Base-by-base conservation (phyloP, 768 basidiomycete species). In the Tricholoma sp. region DNA sequence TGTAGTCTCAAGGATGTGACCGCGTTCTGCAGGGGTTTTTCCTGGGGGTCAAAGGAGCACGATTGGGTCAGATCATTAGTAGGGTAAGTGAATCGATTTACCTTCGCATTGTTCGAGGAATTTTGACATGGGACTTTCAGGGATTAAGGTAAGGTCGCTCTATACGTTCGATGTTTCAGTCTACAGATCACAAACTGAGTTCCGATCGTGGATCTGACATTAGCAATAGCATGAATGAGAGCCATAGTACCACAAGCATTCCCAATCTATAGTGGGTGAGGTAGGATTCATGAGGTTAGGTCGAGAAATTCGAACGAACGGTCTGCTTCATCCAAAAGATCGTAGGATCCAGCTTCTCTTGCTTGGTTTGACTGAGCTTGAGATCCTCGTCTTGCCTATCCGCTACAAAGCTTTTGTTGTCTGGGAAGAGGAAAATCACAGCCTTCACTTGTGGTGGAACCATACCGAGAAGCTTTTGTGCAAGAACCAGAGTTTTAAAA, bases 221-320 rank as follows among this genome's bases (percentile, higher is more conserved):
- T 97, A 18, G 84, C 82, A 44, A 97, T 71, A 9, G 91, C 83
- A 63, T 95, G 93, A 6, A 94, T 77, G 15, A 94, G 76, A 0
- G 86, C 92, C 67, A 95, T 94, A 0, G 92, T 93, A 3, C 93
- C 93, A 64, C 92, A 94, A 0, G 92, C 91, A 63, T 94, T 94
- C 4, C 76, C 68, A 55, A 92, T 92, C 89, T 91, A 31, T 1
- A 32, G 17, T 1, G n/a, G 29, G 7, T 31, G 17, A 31, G 47
- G 32, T 4, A 1, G 7, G 3, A n/a, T n/a, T 9, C 8, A 9
- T 31, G 31, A 17, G 3, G 32, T 31, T 2, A 32, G 5, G 18
- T 33, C 24, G 39, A n/a, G 29, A 15, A 32, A 17, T 5, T 17
- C 29, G 7, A 60, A 48, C 79, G 32, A 55, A 91, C 93, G 52